phyloP scores from a whole-genome alignment of 2,329 filamentous ascomycete species.

The Neonectria hederae region DNA sequence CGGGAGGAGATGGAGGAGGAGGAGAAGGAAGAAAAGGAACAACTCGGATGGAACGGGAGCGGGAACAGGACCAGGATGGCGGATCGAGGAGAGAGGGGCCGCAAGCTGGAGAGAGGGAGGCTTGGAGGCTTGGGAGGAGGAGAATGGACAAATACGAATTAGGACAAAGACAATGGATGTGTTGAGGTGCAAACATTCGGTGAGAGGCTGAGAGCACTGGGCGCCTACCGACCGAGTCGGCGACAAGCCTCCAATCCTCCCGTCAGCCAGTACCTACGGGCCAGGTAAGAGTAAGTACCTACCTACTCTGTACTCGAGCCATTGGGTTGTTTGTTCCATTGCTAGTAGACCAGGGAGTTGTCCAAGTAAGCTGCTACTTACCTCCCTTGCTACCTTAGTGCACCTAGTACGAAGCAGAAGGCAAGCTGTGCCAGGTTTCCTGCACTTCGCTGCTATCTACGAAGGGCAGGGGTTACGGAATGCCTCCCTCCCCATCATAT shows the following conservation, averaged over 20 bases:
- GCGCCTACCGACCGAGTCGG: no score
- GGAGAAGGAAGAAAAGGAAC: neutral
- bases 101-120: conserved; percentile 4
- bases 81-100: conserved; percentile 6
- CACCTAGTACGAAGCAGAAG: neutral
- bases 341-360: neutral
- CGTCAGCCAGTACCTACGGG: neutral
- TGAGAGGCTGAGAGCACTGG: neutral
- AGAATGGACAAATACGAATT: conserved; percentile 15
- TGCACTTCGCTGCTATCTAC: neutral
- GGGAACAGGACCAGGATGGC: neutral
- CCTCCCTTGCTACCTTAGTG: neutral
- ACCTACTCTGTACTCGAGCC: no score
- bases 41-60: neutral
- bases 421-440: neutral
- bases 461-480: neutral
- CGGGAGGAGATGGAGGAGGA: neutral
- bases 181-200: neutral
- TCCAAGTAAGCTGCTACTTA: no score
- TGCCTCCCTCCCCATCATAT: conserved; percentile 1
- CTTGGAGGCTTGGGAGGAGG: conserved; percentile 2
- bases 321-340: neutral
- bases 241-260: neutral
- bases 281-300: neutral
- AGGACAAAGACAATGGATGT: conserved; percentile 1